Evolutionary conservation across 306 rosid genomes (phyloP), one percentile per base, ranked within the genome.

Genomic region (Senna tora): DNA sequence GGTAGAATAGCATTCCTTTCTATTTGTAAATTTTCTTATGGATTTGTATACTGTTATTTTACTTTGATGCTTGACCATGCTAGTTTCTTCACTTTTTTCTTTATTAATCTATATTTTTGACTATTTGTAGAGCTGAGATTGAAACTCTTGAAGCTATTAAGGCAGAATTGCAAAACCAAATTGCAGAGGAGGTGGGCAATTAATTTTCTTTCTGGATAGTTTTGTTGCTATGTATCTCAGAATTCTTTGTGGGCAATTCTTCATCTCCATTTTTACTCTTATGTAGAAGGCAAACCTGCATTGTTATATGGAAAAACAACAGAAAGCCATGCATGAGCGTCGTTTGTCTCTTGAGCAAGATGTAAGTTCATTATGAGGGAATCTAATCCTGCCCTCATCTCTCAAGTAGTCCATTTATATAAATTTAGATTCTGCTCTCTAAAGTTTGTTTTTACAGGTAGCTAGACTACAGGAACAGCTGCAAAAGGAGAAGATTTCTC

Each of bases 301-400:
- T 75, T 64, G 79, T 13, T 72, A 81, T 74, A 77, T 82, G 63
- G 88, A 86, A 64, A 82, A 58, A 34, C 75, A 75, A 75, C 91
- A 88, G 93, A 75, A 66, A 68, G 81, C 60, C 77, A 69, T 91
- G 83, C 83, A 50, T 19, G 93, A 84, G 78, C 97, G 83, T 75
- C 99, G 86, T 49, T 75, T 74, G 58, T 87, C 86, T 76, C 99
- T 95, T 13, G 88, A 87, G 86, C 90, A 88, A 80, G 97, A 91
- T 67, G 99, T 95, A 89, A 50, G 73, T 79, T 64, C 75, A 60
- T 71, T 52, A 51, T 19, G 52, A 66, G 60, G 74, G 59, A 67
- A 64, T 38, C 62, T 68, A 19, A 50, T 2, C 10, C 57, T 67
- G 19, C 72, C 52, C 22, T 33, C 52, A 32, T 7, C 14, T 58